These are phyloP conservation scores for Phaeoacremonium minimum DNA, from an alignment of 2,329 filamentous ascomycete species.

Conservation along the genomic window DNA sequence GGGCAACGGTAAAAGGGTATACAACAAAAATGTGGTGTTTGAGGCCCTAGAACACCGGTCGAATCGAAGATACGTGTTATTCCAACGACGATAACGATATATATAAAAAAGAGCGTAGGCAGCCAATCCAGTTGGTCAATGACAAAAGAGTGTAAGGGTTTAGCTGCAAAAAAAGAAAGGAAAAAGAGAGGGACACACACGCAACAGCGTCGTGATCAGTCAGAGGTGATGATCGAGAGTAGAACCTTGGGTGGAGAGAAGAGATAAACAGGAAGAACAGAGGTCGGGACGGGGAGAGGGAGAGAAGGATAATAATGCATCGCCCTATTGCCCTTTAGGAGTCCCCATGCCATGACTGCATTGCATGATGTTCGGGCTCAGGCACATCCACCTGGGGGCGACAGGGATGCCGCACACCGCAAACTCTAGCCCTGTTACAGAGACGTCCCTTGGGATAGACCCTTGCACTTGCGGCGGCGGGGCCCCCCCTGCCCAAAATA, in stretches of 20 bases:
- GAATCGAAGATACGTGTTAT: no score
- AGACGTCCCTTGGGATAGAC: slow-evolving; percentile 15
- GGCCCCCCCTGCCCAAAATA: no score
- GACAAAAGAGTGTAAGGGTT: slow-evolving; percentile 34
- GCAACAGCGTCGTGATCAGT: slow-evolving; percentile 16
- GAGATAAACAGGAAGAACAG: slow-evolving; percentile 19
- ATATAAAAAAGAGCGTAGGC: slow-evolving; percentile 46
- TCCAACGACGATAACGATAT: no score
- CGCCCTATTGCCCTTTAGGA: slow-evolving; percentile 11
- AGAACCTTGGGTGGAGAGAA: slow-evolving; percentile 16
- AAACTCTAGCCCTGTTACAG: slow-evolving; percentile 37
- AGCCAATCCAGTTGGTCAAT: slow-evolving; percentile 52
- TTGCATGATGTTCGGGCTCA: slow-evolving; percentile 25
- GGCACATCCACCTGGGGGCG: slow-evolving; percentile 25
- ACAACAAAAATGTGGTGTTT: no score
- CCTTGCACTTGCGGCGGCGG: no score
- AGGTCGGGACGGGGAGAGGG: slow-evolving; percentile 16
- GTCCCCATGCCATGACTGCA: slow-evolving; percentile 18
- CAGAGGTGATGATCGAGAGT: slow-evolving; percentile 11
- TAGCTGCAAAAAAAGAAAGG: slow-evolving; percentile 30
- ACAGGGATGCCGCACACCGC: slow-evolving; percentile 26
- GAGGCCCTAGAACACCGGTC: no score
- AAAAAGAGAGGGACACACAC: slow-evolving; percentile 24
- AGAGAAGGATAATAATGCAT: slow-evolving; percentile 32
- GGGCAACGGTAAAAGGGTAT: no score